Evolutionary conservation across 345 rosid genomes (phyloP).

Genomic region (Salix exigua): DNA sequence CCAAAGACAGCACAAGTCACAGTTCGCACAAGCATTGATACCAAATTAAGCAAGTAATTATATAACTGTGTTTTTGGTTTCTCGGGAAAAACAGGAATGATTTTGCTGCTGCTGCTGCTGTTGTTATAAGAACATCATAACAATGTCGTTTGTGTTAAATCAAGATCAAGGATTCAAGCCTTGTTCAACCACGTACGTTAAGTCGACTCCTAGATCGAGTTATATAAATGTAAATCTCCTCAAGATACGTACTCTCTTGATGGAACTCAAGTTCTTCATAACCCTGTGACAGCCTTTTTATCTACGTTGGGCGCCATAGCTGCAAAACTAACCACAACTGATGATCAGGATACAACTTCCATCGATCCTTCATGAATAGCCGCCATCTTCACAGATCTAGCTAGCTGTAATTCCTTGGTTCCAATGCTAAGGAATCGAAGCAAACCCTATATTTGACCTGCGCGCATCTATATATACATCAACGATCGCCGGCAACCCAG

Average conservation of each 20-base stretch:
- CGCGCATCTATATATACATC: constrained; percentile 11
- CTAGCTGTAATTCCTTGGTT: constrained; percentile 38
- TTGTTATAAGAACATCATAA: too few species aligned
- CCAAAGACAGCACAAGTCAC: too few species aligned
- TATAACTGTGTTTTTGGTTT: too few species aligned
- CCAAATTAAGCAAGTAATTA: too few species aligned
- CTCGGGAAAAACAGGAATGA: not conserved
- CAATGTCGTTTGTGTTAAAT: too few species aligned
- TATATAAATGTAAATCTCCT: too few species aligned
- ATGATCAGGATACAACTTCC: constrained; percentile 22
- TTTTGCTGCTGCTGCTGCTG: too few species aligned
- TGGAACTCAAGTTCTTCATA: constrained; percentile 37
- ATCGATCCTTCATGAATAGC: constrained; percentile 16
- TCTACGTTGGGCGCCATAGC: constrained; percentile 32
- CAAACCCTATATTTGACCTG: constrained; percentile 38
- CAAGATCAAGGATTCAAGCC: too few species aligned
- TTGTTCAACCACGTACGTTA: too few species aligned
- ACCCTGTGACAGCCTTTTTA: constrained; percentile 44
- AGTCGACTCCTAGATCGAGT: too few species aligned
- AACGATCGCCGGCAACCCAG: constrained; percentile 30
- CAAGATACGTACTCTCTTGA: constrained; percentile 38
- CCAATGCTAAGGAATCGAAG: constrained; percentile 41
- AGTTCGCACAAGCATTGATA: too few species aligned
- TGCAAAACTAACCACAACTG: constrained; percentile 11
- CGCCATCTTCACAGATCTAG: constrained; percentile 32